phyloP scores from a whole-genome alignment of 305 asterid genomes.

The Fraxinus xanthoxyloides region DNA sequence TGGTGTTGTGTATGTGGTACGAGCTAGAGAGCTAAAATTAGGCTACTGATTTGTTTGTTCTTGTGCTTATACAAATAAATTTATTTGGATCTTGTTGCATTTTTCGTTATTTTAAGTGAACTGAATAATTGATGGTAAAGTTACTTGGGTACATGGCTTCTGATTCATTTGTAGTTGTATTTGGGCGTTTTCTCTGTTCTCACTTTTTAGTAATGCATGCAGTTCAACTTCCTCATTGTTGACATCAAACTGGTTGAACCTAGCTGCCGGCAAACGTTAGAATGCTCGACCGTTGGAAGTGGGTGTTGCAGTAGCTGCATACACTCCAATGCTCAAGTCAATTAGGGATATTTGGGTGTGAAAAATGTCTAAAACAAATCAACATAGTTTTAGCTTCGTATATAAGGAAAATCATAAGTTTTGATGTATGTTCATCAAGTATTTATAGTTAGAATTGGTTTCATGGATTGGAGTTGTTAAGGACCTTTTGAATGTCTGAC shows the following conservation, averaged over 20 bases:
- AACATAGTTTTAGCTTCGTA: neutral
- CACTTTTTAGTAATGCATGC: neutral
- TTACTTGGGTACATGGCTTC: neutral
- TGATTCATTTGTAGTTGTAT: neutral
- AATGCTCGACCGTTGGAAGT: neutral
- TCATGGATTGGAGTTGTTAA: neutral
- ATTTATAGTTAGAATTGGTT: neutral
- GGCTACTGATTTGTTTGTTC: neutral
- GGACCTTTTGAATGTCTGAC: neutral
- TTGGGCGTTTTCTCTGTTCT: neutral
- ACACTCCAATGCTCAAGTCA: neutral
- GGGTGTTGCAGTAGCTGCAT: neutral
- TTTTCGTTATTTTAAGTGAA: neutral
- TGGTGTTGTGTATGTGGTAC: neutral
- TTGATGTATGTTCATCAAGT: neutral
- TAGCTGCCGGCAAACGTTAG: neutral
- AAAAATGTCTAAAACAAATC: neutral
- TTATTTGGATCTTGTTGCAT: neutral
- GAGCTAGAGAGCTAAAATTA: neutral
- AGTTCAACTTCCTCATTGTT: neutral
- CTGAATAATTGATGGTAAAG: neutral
- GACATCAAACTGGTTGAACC: neutral
- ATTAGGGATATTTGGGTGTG: neutral
- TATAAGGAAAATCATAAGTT: neutral
- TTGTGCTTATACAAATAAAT: slow-evolving; percentile 2